Evolutionary conservation across 140 eudicot species (phyloP).

Genomic region (Anethum foeniculum): DNA sequence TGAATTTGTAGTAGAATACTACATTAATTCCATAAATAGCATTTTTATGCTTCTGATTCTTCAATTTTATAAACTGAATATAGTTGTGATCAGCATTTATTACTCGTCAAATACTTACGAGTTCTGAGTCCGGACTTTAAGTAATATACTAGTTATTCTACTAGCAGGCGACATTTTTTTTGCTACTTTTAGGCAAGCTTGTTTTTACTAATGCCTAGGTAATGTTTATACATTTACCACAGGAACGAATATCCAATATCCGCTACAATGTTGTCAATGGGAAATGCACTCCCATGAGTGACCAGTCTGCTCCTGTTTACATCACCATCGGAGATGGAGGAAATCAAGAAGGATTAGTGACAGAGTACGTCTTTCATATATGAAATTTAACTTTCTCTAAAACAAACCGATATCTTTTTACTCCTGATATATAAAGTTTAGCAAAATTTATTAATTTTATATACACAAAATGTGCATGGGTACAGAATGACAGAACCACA

Average conservation of each 20-base stretch:
- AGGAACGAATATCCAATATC: conserved; percentile 84
- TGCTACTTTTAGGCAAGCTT: neutral
- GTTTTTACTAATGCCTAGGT: neutral
- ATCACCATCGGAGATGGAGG: conserved; percentile 95
- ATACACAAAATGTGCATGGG: neutral
- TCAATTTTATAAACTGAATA: neutral
- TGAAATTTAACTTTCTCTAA: neutral
- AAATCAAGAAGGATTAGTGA: conserved; percentile 79
- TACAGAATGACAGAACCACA: conserved; percentile 81
- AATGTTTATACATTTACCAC: conserved; percentile 5
- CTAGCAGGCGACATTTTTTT: neutral
- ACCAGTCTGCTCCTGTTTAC: conserved; percentile 76
- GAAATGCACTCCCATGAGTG: conserved; percentile 46
- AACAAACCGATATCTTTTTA: neutral
- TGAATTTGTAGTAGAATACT: neutral
- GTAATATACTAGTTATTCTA: neutral
- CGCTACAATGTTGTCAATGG: conserved; percentile 81
- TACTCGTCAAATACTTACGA: neutral
- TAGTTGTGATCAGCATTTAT: neutral
- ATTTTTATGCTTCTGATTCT: neutral
- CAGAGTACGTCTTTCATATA: conserved; percentile 42
- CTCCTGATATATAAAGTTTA: neutral
- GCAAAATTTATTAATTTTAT: neutral
- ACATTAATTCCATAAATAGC: neutral
- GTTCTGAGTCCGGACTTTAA: neutral